Base-by-base conservation (phyloP, 1,284 basidiomycete genomes). In the Ustilago vetiveriae region DNA sequence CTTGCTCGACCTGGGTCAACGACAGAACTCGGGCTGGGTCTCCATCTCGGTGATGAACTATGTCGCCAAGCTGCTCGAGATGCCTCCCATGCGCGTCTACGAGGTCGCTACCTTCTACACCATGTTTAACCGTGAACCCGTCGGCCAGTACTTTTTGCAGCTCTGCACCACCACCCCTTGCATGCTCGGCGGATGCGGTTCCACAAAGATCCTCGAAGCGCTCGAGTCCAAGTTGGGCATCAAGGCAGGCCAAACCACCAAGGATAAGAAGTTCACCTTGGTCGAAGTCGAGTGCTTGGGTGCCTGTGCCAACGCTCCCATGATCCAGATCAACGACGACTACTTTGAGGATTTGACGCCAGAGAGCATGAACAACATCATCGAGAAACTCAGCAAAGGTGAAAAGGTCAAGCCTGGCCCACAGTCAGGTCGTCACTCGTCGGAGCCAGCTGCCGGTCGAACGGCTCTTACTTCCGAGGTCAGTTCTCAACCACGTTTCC, bases 91-190 rank as follows among this genome's bases (percentile, higher is more conserved):
- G 96, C 90, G 95, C 17, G 96, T 98, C 6, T 99, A 98, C 83
- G 96, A 99, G 85, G 96, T 99, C 47, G 95, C 96, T 13, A 96
- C 94, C 11, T 98, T 98, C 85, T 98, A 98, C 84, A 98, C 95
- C 73, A 98, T 98, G 95, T 98, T 78, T 59, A 78, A 80, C 72
- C 73, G 75, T 45, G 94, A 96, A 84, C 96, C 95, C 7, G 93
- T 98, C 59, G 95, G 94, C 50, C 86, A 92, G 79, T 87, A 96
- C 84, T 97, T 98, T 80, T 88, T 99, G 27, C 95, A 98, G 84
- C 91, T 98, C 55, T 99, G 96, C 87, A 98, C 96, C 35, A 98
- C 95, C 33, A 98, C 96, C 10, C 95, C 95, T 17, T 98, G 96
- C 85, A 94, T 95, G 90, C 87, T 99, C 42, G 90, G 91, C 49